Conservation (phyloP, 2,329 filamentous ascomycete species). For the Davidsoniella australis region DNA sequence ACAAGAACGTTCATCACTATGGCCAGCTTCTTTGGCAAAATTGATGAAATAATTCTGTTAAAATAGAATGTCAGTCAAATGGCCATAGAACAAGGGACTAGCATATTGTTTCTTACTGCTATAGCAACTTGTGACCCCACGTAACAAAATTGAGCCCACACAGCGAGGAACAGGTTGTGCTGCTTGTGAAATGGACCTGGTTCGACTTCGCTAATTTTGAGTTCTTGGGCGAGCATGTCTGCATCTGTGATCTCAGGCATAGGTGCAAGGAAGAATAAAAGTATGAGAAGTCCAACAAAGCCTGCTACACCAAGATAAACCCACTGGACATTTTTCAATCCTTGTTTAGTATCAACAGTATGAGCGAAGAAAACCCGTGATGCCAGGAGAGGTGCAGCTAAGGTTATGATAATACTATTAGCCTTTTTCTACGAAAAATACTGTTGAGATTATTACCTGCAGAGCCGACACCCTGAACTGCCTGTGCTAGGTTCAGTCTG, state of each 20-base stretch:
- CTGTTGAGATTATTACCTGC: slow-evolving; percentile 24
- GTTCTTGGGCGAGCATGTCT: slow-evolving; percentile 39
- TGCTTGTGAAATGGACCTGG: slow-evolving; percentile 37
- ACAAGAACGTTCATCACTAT: slow-evolving; percentile 13
- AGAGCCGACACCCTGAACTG: slow-evolving; percentile 60
- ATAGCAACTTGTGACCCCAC: slow-evolving; percentile 40
- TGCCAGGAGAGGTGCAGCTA: slow-evolving; percentile 38
- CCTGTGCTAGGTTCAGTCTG: slow-evolving; percentile 57
- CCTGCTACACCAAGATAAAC: slow-evolving; percentile 44
- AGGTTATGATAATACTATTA: slow-evolving; percentile 23
- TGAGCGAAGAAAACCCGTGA: slow-evolving; percentile 44
- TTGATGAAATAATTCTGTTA: slow-evolving; percentile 34
- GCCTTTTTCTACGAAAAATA: slow-evolving; percentile 33
- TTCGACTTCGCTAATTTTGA: slow-evolving; percentile 24
- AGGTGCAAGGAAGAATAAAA: slow-evolving; percentile 39
- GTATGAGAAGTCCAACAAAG: slow-evolving; percentile 39
- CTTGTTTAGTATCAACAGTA: slow-evolving; percentile 28
- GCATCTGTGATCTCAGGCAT: slow-evolving; percentile 39
- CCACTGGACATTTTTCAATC: slow-evolving; percentile 44
- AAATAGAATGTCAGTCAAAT: not conserved
- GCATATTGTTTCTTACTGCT: slow-evolving; percentile 16
- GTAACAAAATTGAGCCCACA: slow-evolving; percentile 46
- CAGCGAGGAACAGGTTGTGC: slow-evolving; percentile 42
- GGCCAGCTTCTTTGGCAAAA: slow-evolving; percentile 22
- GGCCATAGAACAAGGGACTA: not conserved